phyloP scores from a whole-genome alignment of 208 protist species.

The Acanthamoeba triangularis region DNA sequence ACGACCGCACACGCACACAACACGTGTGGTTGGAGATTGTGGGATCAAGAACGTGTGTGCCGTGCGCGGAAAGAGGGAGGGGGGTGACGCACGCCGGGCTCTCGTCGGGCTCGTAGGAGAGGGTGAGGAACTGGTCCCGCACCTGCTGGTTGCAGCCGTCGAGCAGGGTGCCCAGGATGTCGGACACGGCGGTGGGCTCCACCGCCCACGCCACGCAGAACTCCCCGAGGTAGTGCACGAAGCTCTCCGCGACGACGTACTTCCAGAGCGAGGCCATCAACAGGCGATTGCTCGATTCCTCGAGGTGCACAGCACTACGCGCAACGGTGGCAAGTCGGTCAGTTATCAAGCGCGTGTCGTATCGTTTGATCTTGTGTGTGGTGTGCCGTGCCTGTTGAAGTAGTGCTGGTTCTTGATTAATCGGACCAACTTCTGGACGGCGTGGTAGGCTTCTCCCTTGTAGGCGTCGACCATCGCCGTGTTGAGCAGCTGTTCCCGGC shows the following conservation, averaged over 20 bases:
- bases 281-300: background rate
- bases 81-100: background rate
- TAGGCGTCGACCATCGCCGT: background rate
- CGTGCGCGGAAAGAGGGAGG: background rate
- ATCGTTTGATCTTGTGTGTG: background rate
- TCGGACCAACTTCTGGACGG: background rate
- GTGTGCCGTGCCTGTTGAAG: background rate
- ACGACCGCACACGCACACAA: too few species aligned
- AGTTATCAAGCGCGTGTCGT: too few species aligned
- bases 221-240: background rate
- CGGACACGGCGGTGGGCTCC: background rate
- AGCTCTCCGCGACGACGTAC: background rate
- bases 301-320: background rate
- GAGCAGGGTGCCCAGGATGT: background rate
- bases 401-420: conserved; percentile 22
- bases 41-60: background rate
- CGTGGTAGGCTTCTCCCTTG: background rate
- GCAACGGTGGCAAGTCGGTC: background rate
- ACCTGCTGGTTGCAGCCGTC: background rate
- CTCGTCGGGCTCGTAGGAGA: background rate
- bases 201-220: background rate
- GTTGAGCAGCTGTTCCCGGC: background rate
- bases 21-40: too few species aligned
- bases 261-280: conserved; percentile 17
- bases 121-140: conserved; percentile 28